Percentiles rank a stretch among this genome's conserved stretches.
These are phyloP conservation scores for Septoria petroselini DNA, from an alignment of 2,329 filamentous ascomycete genomes.

Conservation along the genomic window DNA sequence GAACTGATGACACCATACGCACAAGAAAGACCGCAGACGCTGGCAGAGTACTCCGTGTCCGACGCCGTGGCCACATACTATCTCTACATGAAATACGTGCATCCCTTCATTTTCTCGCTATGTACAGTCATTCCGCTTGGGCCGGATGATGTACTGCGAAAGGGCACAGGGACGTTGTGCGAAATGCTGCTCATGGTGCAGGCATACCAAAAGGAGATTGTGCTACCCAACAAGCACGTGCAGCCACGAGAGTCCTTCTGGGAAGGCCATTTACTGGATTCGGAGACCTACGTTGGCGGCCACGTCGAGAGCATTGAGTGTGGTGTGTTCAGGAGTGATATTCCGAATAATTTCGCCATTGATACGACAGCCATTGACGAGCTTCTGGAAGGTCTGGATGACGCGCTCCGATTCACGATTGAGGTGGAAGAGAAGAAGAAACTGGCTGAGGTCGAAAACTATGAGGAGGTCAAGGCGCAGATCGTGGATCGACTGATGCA, in stretches of 20 bases:
- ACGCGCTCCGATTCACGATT: slow-evolving; percentile 78
- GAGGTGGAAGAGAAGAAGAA: slow-evolving; percentile 53
- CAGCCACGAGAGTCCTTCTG: slow-evolving; percentile 90
- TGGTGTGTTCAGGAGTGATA: slow-evolving; percentile 92
- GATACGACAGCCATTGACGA: slow-evolving; percentile 88
- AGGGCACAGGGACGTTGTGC: slow-evolving; percentile 96
- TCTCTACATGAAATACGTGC: slow-evolving; percentile 99
- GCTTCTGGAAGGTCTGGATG: slow-evolving; percentile 78
- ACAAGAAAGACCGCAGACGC: slow-evolving; percentile 81
- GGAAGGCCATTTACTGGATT: slow-evolving; percentile 93
- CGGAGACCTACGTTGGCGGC: slow-evolving; percentile 95
- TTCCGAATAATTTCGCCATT: slow-evolving; percentile 90
- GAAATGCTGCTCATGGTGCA: slow-evolving; percentile 99
- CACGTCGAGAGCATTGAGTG: slow-evolving; percentile 99
- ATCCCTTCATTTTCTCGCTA: slow-evolving; percentile 97
- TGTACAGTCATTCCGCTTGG: slow-evolving; percentile 94
- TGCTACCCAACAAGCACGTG: slow-evolving; percentile 93
- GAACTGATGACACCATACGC: slow-evolving; percentile 94
- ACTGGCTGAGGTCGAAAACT: slow-evolving; percentile 51
- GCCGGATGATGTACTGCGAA: slow-evolving; percentile 87
- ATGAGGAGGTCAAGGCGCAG: slow-evolving; percentile 68
- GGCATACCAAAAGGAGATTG: slow-evolving; percentile 86
- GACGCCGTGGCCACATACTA: slow-evolving; percentile 99
- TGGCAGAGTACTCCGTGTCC: slow-evolving; percentile 97
- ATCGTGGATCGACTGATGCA: slow-evolving; percentile 68